Conservation (phyloP, 345 rosid species). For the Gossypium stocksii region DNA sequence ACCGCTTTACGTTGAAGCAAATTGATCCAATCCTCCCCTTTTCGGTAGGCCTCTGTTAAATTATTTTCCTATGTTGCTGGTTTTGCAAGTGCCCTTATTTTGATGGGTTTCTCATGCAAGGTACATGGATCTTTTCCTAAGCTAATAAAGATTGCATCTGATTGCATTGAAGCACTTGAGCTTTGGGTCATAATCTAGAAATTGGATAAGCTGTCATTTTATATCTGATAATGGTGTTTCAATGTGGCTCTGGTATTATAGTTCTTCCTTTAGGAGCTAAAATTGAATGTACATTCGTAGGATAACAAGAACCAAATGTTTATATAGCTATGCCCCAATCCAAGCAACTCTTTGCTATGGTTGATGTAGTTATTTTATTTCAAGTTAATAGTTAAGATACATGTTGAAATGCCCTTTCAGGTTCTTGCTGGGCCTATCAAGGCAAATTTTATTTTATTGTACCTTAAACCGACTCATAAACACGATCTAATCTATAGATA, state of each 20-base stretch:
- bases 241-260: not conserved
- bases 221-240: constrained; percentile 2
- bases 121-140: constrained; percentile 21
- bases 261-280: not conserved
- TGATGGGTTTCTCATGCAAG: constrained; percentile 25
- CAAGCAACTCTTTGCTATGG: not conserved
- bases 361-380: not conserved
- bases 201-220: constrained; percentile 1
- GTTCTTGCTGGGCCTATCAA: no score
- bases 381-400: no score
- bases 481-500: no score
- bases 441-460: no score
- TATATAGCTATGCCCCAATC: not conserved
- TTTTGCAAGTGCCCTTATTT: not conserved
- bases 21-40: constrained; percentile 2
- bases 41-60: constrained; percentile 25
- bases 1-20: constrained; percentile 30
- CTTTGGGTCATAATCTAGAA: not conserved
- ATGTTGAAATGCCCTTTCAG: no score
- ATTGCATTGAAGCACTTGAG: constrained; percentile 2
- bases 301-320: not conserved
- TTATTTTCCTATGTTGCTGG: not conserved
- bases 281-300: not conserved
- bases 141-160: constrained; percentile 5
- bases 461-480: no score